Evolutionary conservation across 768 basidiomycete genomes (phyloP).

Genomic region (Naganishia randhawae): DNA sequence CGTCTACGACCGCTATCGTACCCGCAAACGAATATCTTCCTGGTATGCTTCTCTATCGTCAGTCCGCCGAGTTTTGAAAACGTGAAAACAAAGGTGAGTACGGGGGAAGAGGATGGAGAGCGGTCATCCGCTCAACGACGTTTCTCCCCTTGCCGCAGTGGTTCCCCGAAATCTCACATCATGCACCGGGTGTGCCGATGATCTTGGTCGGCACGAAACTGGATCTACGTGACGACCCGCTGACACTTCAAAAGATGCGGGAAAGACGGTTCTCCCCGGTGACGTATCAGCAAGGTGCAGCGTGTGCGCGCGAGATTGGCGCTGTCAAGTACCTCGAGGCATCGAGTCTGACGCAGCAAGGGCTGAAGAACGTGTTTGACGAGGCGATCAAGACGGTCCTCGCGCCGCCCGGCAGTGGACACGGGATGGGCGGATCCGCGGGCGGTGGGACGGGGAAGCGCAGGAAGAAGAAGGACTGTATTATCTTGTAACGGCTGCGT

Average conservation of each 20-base stretch:
- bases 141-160: constrained; percentile 18
- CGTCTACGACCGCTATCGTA: constrained; percentile 70
- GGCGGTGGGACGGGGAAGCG: constrained; percentile 24
- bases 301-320: constrained; percentile 87
- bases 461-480: constrained; percentile 52
- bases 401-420: constrained; percentile 41
- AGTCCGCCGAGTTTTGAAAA: constrained; percentile 87
- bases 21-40: constrained; percentile 97
- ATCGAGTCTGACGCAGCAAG: constrained; percentile 50
- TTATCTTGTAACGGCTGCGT: constrained; percentile 43
- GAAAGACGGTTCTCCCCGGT: constrained; percentile 48
- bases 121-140: not conserved
- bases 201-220: constrained; percentile 91
- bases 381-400: constrained; percentile 68
- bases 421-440: constrained; percentile 21
- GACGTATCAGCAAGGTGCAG: constrained; percentile 58
- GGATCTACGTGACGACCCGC: constrained; percentile 80
- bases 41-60: constrained; percentile 90
- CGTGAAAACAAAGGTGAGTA: constrained; percentile 57
- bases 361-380: constrained; percentile 51
- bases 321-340: constrained; percentile 64
- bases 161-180: constrained; percentile 48
- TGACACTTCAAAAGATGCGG: constrained; percentile 58
- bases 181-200: constrained; percentile 91
- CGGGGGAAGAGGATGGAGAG: not conserved